Percentiles rank a stretch among this genome's conserved stretches.
Evolutionary conservation across 1,284 basidiomycete genomes (phyloP).

Genomic region (Ceratobasidium sp.): DNA sequence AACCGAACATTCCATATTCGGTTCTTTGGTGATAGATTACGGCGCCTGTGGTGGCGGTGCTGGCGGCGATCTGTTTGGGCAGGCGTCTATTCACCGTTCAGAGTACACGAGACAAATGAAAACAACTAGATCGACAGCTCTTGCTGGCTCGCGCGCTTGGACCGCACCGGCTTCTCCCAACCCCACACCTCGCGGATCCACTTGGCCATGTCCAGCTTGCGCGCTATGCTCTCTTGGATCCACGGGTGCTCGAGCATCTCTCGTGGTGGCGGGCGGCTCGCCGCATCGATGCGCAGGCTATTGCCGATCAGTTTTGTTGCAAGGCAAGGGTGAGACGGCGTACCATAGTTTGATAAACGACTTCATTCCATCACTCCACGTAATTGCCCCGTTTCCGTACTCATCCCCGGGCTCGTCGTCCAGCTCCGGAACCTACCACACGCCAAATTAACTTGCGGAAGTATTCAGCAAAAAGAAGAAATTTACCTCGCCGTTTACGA

Average conservation of each 20-base stretch:
- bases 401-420: conserved; percentile 75
- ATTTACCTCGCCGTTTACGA: conserved; percentile 80
- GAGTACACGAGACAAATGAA: conserved; percentile 1
- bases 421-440: conserved; percentile 77
- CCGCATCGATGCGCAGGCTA: conserved; percentile 68
- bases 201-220: conserved; percentile 86
- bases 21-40: not conserved
- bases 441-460: conserved; percentile 44
- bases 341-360: conserved; percentile 92
- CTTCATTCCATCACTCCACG: conserved; percentile 89
- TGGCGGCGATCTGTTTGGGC: conserved; percentile 11
- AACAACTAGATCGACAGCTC: not conserved
- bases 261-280: conserved; percentile 82
- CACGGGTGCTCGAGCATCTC: conserved; percentile 90
- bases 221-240: conserved; percentile 81
- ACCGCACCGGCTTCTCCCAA: conserved; percentile 61
- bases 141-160: conserved; percentile 4
- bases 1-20: conserved; percentile 2
- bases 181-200: conserved; percentile 94
- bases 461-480: not conserved
- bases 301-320: conserved; percentile 50
- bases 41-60: not conserved
- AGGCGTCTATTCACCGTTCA: not conserved
- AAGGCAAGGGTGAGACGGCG: conserved; percentile 55
- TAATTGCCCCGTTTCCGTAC: conserved; percentile 59